Evolutionary conservation across 805 yeast species (phyloP).

Genomic region (Spathaspora sp.): DNA sequence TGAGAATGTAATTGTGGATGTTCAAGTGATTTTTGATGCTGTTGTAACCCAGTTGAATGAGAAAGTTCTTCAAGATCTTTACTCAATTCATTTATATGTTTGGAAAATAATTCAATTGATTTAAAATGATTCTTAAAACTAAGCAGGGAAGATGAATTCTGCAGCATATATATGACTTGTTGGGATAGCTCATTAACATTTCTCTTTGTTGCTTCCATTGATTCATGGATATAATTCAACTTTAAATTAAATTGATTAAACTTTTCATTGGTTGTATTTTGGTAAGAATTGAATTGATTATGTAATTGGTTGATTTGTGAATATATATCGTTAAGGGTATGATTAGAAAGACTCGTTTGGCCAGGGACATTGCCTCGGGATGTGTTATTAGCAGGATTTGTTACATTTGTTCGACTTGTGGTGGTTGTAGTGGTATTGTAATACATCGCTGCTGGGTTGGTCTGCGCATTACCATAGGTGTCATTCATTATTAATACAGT

Average conservation of each 20-base stretch:
- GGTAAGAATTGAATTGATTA: conserved; percentile 14
- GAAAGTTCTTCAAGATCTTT: conserved; percentile 20
- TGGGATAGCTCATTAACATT: conserved; percentile 9
- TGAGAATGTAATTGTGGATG: conserved; percentile 5
- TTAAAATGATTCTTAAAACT: conserved; percentile 8
- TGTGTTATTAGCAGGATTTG: neutral
- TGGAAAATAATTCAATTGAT: conserved; percentile 16
- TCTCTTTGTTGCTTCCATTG: conserved; percentile 8
- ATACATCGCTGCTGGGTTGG: conserved; percentile 4
- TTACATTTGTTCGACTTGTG: neutral
- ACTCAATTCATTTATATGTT: conserved; percentile 15
- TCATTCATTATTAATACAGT: conserved; percentile 1
- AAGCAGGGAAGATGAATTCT: neutral
- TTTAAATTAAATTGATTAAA: conserved; percentile 17
- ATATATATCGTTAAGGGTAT: conserved; percentile 10
- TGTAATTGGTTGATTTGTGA: conserved; percentile 14
- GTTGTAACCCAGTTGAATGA: neutral
- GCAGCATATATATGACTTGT: conserved; percentile 8
- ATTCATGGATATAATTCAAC: conserved; percentile 12
- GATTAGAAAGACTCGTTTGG: neutral
- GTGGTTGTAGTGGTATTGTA: conserved; percentile 1
- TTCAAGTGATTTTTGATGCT: conserved; percentile 1
- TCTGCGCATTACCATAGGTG: neutral
- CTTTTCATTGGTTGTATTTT: conserved; percentile 16
- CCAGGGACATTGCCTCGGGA: neutral